These are phyloP conservation scores for Scalesia atractyloides DNA, from an alignment of 129 eudicot genomes.

Conservation along the genomic window DNA sequence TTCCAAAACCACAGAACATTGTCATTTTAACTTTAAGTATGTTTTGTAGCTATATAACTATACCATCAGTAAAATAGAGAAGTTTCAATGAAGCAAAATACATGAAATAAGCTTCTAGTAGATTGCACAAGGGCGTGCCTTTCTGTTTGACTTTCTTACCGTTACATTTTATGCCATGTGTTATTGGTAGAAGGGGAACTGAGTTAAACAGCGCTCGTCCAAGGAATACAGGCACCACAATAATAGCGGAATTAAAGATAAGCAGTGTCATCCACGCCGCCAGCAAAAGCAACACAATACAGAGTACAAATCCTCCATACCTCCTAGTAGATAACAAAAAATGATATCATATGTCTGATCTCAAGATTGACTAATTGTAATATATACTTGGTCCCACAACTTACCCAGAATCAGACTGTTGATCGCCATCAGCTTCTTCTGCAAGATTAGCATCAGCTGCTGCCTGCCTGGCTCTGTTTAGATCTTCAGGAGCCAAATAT, in stretches of 20 bases:
- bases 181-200: constrained; percentile 16
- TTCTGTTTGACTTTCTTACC: constrained; percentile 3
- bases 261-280: constrained; percentile 12
- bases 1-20: neutral
- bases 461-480: constrained; percentile 39
- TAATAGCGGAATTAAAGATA: constrained; percentile 9
- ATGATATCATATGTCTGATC: neutral
- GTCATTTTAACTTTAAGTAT: neutral
- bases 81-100: constrained; percentile 1
- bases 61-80: neutral
- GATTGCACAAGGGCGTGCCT: neutral
- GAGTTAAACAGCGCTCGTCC: constrained; percentile 8
- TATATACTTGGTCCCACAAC: constrained; percentile 19
- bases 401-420: constrained; percentile 69
- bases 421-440: constrained; percentile 52
- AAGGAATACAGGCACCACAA: constrained; percentile 12
- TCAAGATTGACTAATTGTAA: neutral
- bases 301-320: neutral
- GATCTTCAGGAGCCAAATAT: constrained; percentile 16
- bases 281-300: constrained; percentile 7
- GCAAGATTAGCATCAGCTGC: constrained; percentile 20
- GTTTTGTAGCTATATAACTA: neutral
- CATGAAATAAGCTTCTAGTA: constrained; percentile 13
- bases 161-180: constrained; percentile 11
- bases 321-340: constrained; percentile 8